Evolutionary conservation across 2,329 filamentous ascomycete species (phyloP).

Genomic region (Onygenales sp.): DNA sequence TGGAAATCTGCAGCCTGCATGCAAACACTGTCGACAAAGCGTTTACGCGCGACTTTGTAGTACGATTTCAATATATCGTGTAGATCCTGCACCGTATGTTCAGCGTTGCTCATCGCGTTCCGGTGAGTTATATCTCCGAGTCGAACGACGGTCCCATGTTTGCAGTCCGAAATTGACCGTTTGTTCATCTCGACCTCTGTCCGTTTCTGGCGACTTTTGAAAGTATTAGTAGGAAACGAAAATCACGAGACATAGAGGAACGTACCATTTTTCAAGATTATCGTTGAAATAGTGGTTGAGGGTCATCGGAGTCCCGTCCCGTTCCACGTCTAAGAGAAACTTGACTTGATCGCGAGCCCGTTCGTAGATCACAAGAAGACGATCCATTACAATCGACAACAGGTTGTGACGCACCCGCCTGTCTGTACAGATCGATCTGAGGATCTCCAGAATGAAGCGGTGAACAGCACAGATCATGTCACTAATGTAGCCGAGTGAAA

Average conservation of each 20-base stretch:
- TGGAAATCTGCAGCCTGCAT: constrained; percentile 48
- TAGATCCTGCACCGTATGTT: constrained; percentile 41
- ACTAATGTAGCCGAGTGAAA: constrained; percentile 43
- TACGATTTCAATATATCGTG: constrained; percentile 52
- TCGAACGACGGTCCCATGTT: background rate
- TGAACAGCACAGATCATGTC: constrained; percentile 45
- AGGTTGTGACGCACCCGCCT: constrained; percentile 34
- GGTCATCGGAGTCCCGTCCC: constrained; percentile 37
- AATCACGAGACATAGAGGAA: background rate
- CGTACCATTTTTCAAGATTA: constrained; percentile 31
- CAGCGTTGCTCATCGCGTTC: constrained; percentile 21
- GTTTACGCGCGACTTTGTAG: constrained; percentile 51
- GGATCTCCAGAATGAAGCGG: constrained; percentile 38
- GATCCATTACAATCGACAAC: constrained; percentile 34
- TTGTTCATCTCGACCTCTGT: background rate
- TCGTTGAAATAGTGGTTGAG: constrained; percentile 44
- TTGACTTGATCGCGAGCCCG: constrained; percentile 39
- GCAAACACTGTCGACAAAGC: constrained; percentile 55
- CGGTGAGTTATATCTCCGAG: background rate
- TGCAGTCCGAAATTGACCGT: background rate
- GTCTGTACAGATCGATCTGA: constrained; percentile 39
- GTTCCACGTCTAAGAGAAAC: constrained; percentile 47
- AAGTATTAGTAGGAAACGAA: background rate
- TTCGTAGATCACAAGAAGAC: constrained; percentile 38
- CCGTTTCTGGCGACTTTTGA: background rate